phyloP scores from a whole-genome alignment of 257 asterid genomes.

The Anisodus acutangulus region DNA sequence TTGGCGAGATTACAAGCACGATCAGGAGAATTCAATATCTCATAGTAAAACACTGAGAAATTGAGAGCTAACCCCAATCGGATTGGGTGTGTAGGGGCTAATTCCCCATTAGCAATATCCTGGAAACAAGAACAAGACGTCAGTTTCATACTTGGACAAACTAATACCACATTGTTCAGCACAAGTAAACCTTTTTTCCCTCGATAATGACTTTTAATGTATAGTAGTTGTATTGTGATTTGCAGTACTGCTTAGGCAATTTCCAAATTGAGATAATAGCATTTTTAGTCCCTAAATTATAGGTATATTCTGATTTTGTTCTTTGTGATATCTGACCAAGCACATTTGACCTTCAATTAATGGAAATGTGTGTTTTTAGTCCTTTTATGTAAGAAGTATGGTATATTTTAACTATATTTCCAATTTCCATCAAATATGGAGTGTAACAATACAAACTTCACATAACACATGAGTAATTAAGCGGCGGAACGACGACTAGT shows the following conservation, averaged over 20 bases:
- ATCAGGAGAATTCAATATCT: slow-evolving; percentile 78
- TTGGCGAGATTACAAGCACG: slow-evolving; percentile 85
- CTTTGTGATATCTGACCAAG: too few relatives aligned
- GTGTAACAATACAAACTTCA: too few relatives aligned
- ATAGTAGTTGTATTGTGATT: background rate
- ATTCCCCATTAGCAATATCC: slow-evolving; percentile 78
- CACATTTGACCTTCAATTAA: too few relatives aligned
- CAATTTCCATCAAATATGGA: too few relatives aligned
- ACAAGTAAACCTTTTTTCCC: background rate
- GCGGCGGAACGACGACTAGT: too few relatives aligned
- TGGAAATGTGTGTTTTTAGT: too few relatives aligned
- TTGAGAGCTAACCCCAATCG: slow-evolving; percentile 85
- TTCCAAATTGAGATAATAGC: background rate
- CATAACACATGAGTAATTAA: too few relatives aligned
- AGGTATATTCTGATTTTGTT: too few relatives aligned
- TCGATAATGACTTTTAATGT: background rate
- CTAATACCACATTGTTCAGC: background rate
- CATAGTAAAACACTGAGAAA: slow-evolving; percentile 84
- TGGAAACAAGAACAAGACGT: slow-evolving; percentile 26
- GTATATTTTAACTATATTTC: too few relatives aligned
- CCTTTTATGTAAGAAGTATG: too few relatives aligned
- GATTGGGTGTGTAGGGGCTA: slow-evolving; percentile 85
- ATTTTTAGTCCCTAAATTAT: too few relatives aligned
- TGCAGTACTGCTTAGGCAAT: background rate
- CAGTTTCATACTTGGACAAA: background rate